Evolutionary conservation across 2,329 filamentous ascomycete genomes (phyloP).

Genomic region (Scytalidium lignicola): DNA sequence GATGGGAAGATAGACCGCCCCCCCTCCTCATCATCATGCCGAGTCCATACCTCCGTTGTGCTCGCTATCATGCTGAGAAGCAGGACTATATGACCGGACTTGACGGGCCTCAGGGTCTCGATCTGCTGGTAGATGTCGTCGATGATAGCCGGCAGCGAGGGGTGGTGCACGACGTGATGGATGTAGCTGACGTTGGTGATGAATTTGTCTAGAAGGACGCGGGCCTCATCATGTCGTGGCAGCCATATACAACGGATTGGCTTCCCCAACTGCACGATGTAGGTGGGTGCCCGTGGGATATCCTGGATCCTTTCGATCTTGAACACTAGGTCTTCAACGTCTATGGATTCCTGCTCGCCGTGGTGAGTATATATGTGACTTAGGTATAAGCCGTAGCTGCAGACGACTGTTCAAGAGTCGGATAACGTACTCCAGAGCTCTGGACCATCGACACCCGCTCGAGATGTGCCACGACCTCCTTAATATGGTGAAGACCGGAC

Average conservation of each 20-base stretch:
- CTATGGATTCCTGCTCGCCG: too few relatives aligned
- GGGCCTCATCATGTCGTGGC: slow-evolving; percentile 7
- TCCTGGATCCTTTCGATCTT: slow-evolving; percentile 47
- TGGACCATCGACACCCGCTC: too few relatives aligned
- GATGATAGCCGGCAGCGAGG: slow-evolving; percentile 8
- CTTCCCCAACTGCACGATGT: slow-evolving; percentile 4
- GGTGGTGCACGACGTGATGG: slow-evolving; percentile 10
- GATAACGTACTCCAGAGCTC: too few relatives aligned
- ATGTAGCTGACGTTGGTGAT: slow-evolving; percentile 6
- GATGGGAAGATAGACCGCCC: slow-evolving; percentile 6
- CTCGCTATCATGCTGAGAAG: slow-evolving; percentile 9
- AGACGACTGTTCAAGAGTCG: too few relatives aligned
- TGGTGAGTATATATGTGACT: too few relatives aligned
- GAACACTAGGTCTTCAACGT: slow-evolving; percentile 2
- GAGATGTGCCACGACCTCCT: too few relatives aligned
- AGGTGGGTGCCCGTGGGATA: slow-evolving; percentile 70
- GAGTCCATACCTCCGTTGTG: slow-evolving; percentile 5
- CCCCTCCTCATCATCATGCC: slow-evolving; percentile 1
- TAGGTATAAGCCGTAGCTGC: too few relatives aligned
- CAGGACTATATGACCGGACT: slow-evolving; percentile 4
- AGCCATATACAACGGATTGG: slow-evolving; percentile 11
- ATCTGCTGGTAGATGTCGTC: slow-evolving; percentile 7
- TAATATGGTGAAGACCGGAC: too few relatives aligned
- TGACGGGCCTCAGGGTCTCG: background rate
- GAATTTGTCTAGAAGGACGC: slow-evolving; percentile 12